Base-by-base conservation (phyloP, 2,329 filamentous ascomycete species). In the Didymella glomerata region DNA sequence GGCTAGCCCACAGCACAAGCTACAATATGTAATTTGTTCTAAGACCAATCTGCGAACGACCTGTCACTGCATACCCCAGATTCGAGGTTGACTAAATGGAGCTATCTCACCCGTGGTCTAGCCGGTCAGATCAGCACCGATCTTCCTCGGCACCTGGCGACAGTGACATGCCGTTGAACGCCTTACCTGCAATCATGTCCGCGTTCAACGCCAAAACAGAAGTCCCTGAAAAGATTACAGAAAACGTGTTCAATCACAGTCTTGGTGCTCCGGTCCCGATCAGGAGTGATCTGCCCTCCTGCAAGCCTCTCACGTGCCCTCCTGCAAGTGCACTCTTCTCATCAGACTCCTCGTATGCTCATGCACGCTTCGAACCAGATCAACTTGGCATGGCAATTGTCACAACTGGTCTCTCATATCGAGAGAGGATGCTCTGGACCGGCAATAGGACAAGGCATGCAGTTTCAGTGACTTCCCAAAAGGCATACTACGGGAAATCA, bases 101-200 rank as follows among this genome's bases (percentile, higher is more conserved):
- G 24, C 16, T 14, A n/a, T 46, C 24, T 46, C 28, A 41, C 25
- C 30, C 25, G 46, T 34, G 18, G 38, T 48, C 48, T 27, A 42
- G 41, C 22, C 16, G 41, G 7, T 38, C 40, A 48, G 38, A 54
- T 44, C 40, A 34, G 44, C 18, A 28, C 28, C 30, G 18, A 42
- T 49, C 34, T 42, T 24, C 40, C 22, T 44, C 7, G 18, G 32
- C 38, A 36, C 45, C 13, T 40, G 13, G 40, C 45, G 25, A 48
- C 28, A 54, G 56, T 59, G 56, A 59, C 45, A 54, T 54, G 45
- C 45, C 30, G 40, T 41, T 41, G 16, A 40, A 58, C 30, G 49
- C 38, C 49, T 49, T 42, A 14, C 27, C 22, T 28, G 34, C 36
- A 40, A 20, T n/a, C 36, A 20, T 11, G 9, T 7, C 16, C n/a